These are phyloP conservation scores for Sporothrix curviconia DNA, from an alignment of 2,329 filamentous ascomycete species.

Conservation along the genomic window DNA sequence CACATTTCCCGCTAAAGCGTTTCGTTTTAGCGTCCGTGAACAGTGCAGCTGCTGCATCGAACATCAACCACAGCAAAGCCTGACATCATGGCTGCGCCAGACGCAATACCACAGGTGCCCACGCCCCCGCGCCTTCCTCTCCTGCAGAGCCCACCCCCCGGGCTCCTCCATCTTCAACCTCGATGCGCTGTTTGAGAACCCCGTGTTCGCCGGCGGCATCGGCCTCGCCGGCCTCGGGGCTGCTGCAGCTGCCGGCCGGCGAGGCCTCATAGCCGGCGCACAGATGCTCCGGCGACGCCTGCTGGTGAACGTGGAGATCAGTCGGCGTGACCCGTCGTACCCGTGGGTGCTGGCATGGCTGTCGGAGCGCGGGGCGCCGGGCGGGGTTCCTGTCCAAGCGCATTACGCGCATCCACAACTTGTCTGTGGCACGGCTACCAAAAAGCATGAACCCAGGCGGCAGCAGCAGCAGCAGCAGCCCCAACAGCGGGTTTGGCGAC, in stretches of 20 bases:
- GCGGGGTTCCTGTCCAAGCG: conserved; percentile 53
- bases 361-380: conserved; percentile 65
- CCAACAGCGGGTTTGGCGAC: conserved; percentile 55
- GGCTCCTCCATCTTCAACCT: conserved; percentile 26
- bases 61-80: background rate
- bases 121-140: background rate
- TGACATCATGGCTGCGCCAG: conserved; percentile 9
- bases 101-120: conserved; percentile 9
- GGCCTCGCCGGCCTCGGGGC: conserved; percentile 86
- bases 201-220: conserved; percentile 66
- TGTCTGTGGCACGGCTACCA: conserved; percentile 48
- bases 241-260: conserved; percentile 71
- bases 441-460: conserved; percentile 48
- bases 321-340: conserved; percentile 87
- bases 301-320: conserved; percentile 93
- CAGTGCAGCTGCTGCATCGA: background rate
- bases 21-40: background rate
- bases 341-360: conserved; percentile 94
- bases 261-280: conserved; percentile 65
- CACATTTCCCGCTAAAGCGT: background rate
- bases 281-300: conserved; percentile 73
- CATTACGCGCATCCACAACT: conserved; percentile 54
- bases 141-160: too few species aligned
- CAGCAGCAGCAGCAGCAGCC: conserved; percentile 50
- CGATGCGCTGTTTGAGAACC: conserved; percentile 57